Evolutionary conservation across 2,329 filamentous ascomycete genomes (phyloP).

Genomic region (Alternaria alternata): DNA sequence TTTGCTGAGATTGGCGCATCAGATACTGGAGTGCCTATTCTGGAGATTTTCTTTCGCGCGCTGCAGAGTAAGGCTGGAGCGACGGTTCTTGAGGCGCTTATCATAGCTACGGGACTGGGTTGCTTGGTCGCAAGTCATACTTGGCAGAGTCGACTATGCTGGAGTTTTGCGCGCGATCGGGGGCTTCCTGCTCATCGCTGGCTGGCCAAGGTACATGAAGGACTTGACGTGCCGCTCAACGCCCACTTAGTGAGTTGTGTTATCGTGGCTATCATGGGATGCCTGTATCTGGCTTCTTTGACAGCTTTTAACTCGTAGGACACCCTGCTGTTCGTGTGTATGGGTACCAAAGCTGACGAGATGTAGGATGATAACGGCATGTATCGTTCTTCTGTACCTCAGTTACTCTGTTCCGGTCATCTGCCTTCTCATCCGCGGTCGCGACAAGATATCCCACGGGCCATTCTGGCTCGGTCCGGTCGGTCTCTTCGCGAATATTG

Average conservation of each 20-base stretch:
- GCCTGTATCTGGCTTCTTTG: conserved; percentile 55
- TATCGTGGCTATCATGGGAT: conserved; percentile 57
- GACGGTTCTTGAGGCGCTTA: conserved; percentile 56
- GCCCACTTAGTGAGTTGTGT: conserved; percentile 55
- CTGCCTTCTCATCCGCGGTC: conserved; percentile 56
- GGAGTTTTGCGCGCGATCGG: conserved; percentile 62
- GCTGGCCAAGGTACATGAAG: conserved; percentile 52
- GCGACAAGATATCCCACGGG: conserved; percentile 54
- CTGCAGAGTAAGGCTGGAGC: conserved; percentile 55
- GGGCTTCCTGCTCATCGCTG: conserved; percentile 57
- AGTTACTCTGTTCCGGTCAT: conserved; percentile 54
- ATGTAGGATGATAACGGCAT: conserved; percentile 54
- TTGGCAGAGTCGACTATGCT: conserved; percentile 61
- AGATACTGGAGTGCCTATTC: conserved; percentile 57
- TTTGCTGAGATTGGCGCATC: conserved; percentile 53
- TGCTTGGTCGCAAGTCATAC: conserved; percentile 59
- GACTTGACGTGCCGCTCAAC: conserved; percentile 55
- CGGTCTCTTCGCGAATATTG: conserved; percentile 54
- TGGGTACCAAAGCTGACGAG: conserved; percentile 1
- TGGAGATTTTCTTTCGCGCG: conserved; percentile 58
- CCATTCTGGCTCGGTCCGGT: conserved; percentile 59
- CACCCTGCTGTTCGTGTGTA: not conserved
- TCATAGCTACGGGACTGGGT: conserved; percentile 59
- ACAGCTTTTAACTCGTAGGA: conserved; percentile 54
- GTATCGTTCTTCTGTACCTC: conserved; percentile 52